Base-by-base conservation (phyloP, 1,284 basidiomycete genomes). In the Ustilago tritici region DNA sequence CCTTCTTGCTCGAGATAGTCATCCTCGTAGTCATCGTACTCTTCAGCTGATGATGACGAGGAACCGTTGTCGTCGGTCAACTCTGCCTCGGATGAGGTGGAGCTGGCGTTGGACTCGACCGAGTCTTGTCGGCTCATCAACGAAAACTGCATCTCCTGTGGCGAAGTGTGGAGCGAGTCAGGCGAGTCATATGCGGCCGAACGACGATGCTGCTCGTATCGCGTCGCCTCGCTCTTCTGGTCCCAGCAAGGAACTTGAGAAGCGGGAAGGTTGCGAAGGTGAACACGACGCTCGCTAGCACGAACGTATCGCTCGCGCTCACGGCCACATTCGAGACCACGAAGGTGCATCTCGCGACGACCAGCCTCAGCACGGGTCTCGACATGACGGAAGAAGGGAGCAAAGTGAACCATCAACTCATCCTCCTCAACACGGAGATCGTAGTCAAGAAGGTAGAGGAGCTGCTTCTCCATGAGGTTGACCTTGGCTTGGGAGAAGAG, bases 391-490 rank as follows among this genome's bases (percentile, higher is more conserved):
- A 86, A 82, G 74, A 86, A 86, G 56, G 84, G 84, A 32, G 65
- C 67, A 61, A 86, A 86, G 80, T 86, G 84, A 40, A 74, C 77
- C 65, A 81, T 75, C 41, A 86, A 74, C 76, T 86, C 84, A 15
- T 85, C 80, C 74, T 86, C 84, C 61, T 86, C 84, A 61, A 86
- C 81, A 32, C 84, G 80, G 32, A 86, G 80, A 57, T 86, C 84
- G 78, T 86, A 86, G 76, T 86, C 84, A 63, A 86, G 84, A 17
- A 86, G 76, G 75, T 83, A 85, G 61, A 86, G 80, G 12, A 86
- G 79, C 65, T 98, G 95, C 88, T 92, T 93, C 89, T 98, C 95
- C 95, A 98, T 98, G 78, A 95, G 89, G 88, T 96, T 98, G 87
- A 98, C 88, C 85, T 90, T 89, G 62, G 89, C 87, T 65, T 88